A percentile compares a stretch with the other conserved stretches of the same genome.
Evolutionary conservation across 73 alveolate genomes (phyloP).

Genomic region (Blepharisma stoltei): DNA sequence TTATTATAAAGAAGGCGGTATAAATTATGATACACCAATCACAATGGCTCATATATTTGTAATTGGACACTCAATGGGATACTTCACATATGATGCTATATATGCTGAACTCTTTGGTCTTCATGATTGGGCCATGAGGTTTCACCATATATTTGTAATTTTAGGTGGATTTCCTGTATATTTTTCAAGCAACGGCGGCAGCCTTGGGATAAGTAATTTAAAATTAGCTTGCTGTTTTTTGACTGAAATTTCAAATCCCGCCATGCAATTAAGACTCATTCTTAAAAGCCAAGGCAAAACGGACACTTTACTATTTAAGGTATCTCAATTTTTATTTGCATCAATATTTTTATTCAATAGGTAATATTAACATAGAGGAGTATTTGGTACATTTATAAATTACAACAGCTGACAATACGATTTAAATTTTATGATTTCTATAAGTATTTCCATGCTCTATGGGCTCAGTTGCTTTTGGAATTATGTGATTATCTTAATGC

Average conservation of each 20-base stretch:
- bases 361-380: conserved; percentile 13
- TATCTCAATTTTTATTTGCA: neutral
- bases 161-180: conserved; percentile 5
- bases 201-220: neutral
- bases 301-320: neutral
- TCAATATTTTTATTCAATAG: neutral
- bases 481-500: neutral
- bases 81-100: neutral
- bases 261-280: conserved; percentile 16
- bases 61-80: conserved; percentile 18
- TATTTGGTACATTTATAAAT: conserved; percentile 1
- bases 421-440: neutral
- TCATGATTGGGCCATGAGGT: conserved; percentile 24
- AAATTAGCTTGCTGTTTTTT: neutral
- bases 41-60: neutral
- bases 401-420: conserved; percentile 11
- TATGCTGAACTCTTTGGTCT: conserved; percentile 16
- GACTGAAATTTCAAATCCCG: conserved; percentile 7
- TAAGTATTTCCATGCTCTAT: conserved; percentile 7
- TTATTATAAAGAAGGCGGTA: conserved; percentile 14
- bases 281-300: neutral
- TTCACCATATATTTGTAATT: neutral
- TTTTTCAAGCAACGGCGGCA: neutral
- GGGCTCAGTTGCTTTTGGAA: neutral
- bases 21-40: neutral